Evolutionary conservation across 495 filamentous ascomycete species (phyloP).

Genomic region (Aspergillus homomorphus): DNA sequence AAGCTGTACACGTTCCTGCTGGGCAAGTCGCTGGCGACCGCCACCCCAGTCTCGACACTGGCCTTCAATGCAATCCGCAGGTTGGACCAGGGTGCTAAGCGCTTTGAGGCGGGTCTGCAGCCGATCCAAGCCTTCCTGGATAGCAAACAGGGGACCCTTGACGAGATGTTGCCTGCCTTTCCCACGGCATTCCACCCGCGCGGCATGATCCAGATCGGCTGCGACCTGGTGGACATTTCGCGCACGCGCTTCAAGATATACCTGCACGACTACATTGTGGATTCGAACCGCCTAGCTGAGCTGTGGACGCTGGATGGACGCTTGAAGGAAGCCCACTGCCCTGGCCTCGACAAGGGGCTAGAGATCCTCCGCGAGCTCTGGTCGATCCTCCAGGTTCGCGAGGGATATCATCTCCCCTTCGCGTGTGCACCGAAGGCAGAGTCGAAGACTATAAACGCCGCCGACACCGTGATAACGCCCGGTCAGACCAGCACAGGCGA

Average conservation of each 20-base stretch:
- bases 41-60: background rate
- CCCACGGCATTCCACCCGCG: background rate
- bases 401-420: conserved; percentile 2
- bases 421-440: background rate
- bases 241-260: conserved; percentile 13
- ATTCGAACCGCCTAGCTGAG: background rate
- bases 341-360: background rate
- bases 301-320: conserved; percentile 7
- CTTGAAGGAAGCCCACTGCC: background rate
- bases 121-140: background rate
- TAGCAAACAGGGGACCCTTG: background rate
- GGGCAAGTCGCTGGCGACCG: background rate
- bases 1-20: conserved; percentile 9
- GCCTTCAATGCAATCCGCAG: background rate
- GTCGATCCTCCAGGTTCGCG: conserved; percentile 4
- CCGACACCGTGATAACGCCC: no score
- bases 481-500: no score
- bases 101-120: background rate
- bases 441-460: no score
- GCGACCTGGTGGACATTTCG: conserved; percentile 10
- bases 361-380: conserved; percentile 10
- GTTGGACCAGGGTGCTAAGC: background rate
- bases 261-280: background rate
- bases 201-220: background rate
- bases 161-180: background rate